phyloP scores from a whole-genome alignment of 164 flowering plant species.

The Magnolia sinica region DNA sequence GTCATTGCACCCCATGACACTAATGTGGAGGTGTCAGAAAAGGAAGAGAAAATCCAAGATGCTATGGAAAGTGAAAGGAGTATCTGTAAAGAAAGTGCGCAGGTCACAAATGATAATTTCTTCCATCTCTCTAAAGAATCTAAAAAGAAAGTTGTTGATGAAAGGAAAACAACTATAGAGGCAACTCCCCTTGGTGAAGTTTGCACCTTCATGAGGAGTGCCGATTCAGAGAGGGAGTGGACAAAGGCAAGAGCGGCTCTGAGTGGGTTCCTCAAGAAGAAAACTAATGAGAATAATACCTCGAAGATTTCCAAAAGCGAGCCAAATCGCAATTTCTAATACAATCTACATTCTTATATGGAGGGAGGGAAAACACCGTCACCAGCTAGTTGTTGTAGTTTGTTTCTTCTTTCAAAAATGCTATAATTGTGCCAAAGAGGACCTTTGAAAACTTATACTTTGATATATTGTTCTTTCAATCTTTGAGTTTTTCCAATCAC shows the following conservation, averaged over 20 bases:
- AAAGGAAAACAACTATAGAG: slow-evolving; percentile 3
- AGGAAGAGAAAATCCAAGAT: slow-evolving; percentile 7
- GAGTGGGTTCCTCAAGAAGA: slow-evolving; percentile 45
- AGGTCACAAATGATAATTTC: slow-evolving; percentile 9
- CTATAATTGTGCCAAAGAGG: too few relatives aligned
- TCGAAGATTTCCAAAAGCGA: neutral
- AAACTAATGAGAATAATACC: slow-evolving; percentile 5
- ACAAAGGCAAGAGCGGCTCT: slow-evolving; percentile 51
- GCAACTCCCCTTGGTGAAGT: slow-evolving; percentile 29
- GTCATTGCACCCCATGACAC: slow-evolving; percentile 2
- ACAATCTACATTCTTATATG: too few relatives aligned
- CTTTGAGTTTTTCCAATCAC: too few relatives aligned
- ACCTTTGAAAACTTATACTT: too few relatives aligned
- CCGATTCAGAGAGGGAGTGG: slow-evolving; percentile 70
- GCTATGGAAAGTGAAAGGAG: neutral
- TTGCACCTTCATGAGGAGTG: slow-evolving; percentile 67
- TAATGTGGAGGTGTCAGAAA: neutral
- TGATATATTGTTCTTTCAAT: too few relatives aligned
- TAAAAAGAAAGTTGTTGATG: slow-evolving; percentile 10
- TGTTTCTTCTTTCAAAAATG: too few relatives aligned
- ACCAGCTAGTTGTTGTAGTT: too few relatives aligned
- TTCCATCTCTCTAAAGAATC: neutral
- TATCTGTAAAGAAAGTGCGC: slow-evolving; percentile 3
- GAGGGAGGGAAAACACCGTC: too few relatives aligned
- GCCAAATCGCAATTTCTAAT: neutral